These are phyloP conservation scores for Saccharomyces hybrid DNA, from an alignment of 1,139 yeast genomes.

Conservation along the genomic window DNA sequence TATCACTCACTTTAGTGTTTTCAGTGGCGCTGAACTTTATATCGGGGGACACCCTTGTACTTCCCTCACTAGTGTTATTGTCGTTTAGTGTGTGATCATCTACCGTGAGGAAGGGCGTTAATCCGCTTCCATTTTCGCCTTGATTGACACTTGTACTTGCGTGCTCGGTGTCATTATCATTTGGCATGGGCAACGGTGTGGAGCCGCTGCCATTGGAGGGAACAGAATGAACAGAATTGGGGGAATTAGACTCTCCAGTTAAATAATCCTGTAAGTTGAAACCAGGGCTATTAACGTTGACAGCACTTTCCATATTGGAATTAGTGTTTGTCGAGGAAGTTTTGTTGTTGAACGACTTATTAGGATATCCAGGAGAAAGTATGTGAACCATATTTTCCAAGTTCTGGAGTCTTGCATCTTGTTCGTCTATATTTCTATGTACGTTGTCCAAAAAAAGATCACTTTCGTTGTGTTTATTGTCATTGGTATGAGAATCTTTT, in stretches of 20 bases:
- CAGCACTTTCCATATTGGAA: background rate
- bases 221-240: background rate
- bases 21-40: background rate
- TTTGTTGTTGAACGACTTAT: background rate
- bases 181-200: background rate
- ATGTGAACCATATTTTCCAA: constrained; percentile 23
- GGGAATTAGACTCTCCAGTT: constrained; percentile 3
- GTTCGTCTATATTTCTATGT: constrained; percentile 24
- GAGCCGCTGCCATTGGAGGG: background rate
- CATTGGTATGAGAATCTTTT: background rate
- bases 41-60: background rate
- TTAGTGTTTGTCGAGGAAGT: background rate
- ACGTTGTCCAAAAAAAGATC: constrained; percentile 20
- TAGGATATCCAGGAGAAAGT: constrained; percentile 10
- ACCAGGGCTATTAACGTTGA: constrained; percentile 1
- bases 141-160: background rate
- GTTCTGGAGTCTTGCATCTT: constrained; percentile 29
- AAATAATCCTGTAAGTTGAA: constrained; percentile 15
- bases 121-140: constrained; percentile 7
- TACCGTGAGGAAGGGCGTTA: background rate
- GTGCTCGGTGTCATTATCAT: background rate
- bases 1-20: background rate
- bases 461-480: background rate
- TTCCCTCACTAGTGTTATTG: background rate
- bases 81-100: constrained; percentile 1